phyloP scores from a whole-genome alignment of 2,329 filamentous ascomycete species.

The Didymella pinodella region DNA sequence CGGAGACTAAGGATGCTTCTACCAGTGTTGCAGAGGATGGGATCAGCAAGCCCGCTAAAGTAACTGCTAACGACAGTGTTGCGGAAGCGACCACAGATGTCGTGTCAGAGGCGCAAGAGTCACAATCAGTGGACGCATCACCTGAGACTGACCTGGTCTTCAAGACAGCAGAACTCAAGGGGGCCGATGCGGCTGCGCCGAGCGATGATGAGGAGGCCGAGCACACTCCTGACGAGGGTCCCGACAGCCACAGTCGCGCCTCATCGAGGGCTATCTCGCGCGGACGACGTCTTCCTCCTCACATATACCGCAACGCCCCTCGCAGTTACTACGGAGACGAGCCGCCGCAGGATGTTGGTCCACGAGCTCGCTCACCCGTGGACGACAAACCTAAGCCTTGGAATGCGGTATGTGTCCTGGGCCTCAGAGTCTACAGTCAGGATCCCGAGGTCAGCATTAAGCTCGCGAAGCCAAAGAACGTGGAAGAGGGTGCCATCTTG shows the following conservation, averaged over 20 bases:
- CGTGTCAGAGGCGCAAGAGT: background rate
- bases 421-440: slow-evolving; percentile 60
- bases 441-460: slow-evolving; percentile 44
- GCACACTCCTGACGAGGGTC: background rate
- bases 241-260: background rate
- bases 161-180: background rate
- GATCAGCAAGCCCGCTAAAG: background rate
- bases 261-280: background rate
- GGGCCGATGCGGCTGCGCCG: background rate
- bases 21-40: background rate
- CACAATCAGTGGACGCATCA: background rate
- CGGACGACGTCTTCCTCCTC: background rate
- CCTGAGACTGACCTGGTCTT: background rate
- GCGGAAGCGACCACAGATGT: background rate
- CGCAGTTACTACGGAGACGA: slow-evolving; percentile 16
- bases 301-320: slow-evolving; percentile 4
- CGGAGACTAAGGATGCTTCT: background rate
- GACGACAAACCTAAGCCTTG: slow-evolving; percentile 54
- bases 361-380: slow-evolving; percentile 4
- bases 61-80: background rate
- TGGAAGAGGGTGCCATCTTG: slow-evolving; percentile 42
- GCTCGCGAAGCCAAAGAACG: slow-evolving; percentile 40
- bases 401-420: slow-evolving; percentile 68
- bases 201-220: background rate
- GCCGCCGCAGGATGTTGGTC: background rate